Evolutionary conservation across 768 basidiomycete genomes (phyloP).

Genomic region (Lactarius hengduanensis): DNA sequence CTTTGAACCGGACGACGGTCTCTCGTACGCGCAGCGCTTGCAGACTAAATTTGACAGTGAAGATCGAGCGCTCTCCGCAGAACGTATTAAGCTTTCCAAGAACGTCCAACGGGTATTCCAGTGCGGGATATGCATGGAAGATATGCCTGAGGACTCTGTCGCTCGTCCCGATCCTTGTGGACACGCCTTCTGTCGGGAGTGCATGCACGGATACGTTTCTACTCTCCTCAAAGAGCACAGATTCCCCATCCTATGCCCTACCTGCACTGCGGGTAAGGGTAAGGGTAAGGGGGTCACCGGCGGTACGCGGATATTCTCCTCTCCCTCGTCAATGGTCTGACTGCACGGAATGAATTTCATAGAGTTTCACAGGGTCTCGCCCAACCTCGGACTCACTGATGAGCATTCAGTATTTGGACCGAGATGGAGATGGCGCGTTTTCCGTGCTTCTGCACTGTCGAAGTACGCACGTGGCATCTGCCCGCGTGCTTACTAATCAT

Average conservation of each 20-base stretch:
- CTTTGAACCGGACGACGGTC: constrained; percentile 27
- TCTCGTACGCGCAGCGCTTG: constrained; percentile 33
- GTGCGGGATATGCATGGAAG: constrained; percentile 59
- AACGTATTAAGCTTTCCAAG: constrained; percentile 36
- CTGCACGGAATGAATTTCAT: neutral
- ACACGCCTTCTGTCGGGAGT: constrained; percentile 56
- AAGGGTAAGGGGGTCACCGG: constrained; percentile 31
- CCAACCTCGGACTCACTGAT: constrained; percentile 45
- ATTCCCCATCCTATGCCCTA: constrained; percentile 62
- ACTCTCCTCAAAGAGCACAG: constrained; percentile 51
- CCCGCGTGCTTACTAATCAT: neutral
- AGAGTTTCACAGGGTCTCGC: constrained; percentile 45
- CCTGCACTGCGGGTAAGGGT: constrained; percentile 42
- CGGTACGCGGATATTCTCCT: constrained; percentile 33
- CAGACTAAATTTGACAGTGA: constrained; percentile 45
- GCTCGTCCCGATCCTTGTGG: constrained; percentile 45
- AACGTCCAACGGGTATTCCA: constrained; percentile 41
- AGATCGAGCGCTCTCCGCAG: constrained; percentile 38
- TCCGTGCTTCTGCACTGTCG: constrained; percentile 50
- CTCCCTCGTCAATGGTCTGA: neutral
- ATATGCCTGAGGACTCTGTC: constrained; percentile 42
- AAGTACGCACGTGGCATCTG: constrained; percentile 38
- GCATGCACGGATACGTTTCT: constrained; percentile 44
- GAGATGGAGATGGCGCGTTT: constrained; percentile 48
- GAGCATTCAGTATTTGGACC: constrained; percentile 42